A percentile compares a stretch with the other conserved stretches of the same genome.
Evolutionary conservation across 2,329 filamentous ascomycete species (phyloP).

Genomic region (Phialophora chinensis): DNA sequence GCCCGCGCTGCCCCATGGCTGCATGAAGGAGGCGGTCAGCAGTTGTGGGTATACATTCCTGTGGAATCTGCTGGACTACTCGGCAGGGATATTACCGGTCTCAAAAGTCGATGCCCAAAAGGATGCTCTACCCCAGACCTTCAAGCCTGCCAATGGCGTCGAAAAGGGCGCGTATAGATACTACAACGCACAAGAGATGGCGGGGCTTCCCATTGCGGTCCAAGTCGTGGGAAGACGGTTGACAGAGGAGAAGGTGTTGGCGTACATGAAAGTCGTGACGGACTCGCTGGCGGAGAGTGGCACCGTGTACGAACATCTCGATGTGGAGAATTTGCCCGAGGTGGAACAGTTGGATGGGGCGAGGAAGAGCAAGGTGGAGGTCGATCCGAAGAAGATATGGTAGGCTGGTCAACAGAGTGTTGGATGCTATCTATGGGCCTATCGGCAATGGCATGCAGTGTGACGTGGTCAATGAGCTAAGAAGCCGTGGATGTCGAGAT

Average conservation of each 20-base stretch:
- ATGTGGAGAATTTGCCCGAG: slow-evolving; percentile 47
- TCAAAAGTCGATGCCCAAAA: slow-evolving; percentile 79
- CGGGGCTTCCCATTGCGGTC: slow-evolving; percentile 83
- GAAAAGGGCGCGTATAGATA: slow-evolving; percentile 83
- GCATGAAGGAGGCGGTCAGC: slow-evolving; percentile 82
- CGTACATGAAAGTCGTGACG: slow-evolving; percentile 79
- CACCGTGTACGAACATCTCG: slow-evolving; percentile 57
- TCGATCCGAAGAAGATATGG: slow-evolving; percentile 28
- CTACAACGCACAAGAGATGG: slow-evolving; percentile 83
- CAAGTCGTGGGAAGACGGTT: slow-evolving; percentile 80
- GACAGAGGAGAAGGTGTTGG: slow-evolving; percentile 86
- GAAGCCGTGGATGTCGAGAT: too few species aligned
- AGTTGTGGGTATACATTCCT: slow-evolving; percentile 93
- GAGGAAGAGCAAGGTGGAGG: slow-evolving; percentile 21
- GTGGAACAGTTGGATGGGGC: slow-evolving; percentile 17
- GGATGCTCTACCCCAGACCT: slow-evolving; percentile 61
- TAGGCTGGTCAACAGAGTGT: neutral
- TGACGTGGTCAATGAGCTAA: too few species aligned
- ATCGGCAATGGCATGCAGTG: neutral
- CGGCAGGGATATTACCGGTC: slow-evolving; percentile 79
- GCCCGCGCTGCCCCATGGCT: slow-evolving; percentile 83
- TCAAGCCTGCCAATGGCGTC: slow-evolving; percentile 72
- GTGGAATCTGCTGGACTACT: slow-evolving; percentile 92
- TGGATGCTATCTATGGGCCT: neutral
- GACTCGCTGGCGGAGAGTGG: slow-evolving; percentile 67